Percentiles rank a stretch among this genome's conserved stretches.
These are phyloP conservation scores for Phytophthora pinifolia DNA, from an alignment of 352 stramenopile species.

Conservation along the genomic window DNA sequence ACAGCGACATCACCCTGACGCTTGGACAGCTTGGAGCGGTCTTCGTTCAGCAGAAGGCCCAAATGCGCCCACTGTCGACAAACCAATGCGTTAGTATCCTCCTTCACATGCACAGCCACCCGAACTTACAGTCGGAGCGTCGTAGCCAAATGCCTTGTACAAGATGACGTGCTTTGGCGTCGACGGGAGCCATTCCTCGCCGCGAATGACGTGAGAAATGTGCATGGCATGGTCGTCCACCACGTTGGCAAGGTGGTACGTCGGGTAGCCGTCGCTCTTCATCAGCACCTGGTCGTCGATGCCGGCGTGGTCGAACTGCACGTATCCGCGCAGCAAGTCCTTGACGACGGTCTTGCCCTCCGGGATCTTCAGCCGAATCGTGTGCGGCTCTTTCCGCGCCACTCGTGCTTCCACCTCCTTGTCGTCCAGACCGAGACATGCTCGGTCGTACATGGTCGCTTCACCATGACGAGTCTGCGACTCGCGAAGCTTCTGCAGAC, in stretches of 20 bases:
- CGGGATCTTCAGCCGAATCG: conserved; percentile 95
- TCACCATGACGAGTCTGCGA: conserved; percentile 90
- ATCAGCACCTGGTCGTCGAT: conserved; percentile 93
- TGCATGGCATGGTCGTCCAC: conserved; percentile 97
- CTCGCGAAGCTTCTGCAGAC: conserved; percentile 91
- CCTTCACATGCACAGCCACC: neutral
- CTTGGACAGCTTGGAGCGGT: conserved; percentile 98
- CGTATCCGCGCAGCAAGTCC: conserved; percentile 94
- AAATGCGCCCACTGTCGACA: conserved; percentile 81
- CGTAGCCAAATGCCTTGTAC: conserved; percentile 88
- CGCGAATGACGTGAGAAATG: conserved; percentile 97
- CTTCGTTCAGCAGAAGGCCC: conserved; percentile 95
- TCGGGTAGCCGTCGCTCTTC: conserved; percentile 93
- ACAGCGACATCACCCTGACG: conserved; percentile 97
- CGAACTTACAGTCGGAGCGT: conserved; percentile 50
- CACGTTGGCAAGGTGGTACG: conserved; percentile 93
- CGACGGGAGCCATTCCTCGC: conserved; percentile 93
- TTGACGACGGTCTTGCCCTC: conserved; percentile 93
- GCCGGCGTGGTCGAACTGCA: conserved; percentile 87
- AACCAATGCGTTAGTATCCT: conserved; percentile 2
- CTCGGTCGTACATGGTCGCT: conserved; percentile 97
- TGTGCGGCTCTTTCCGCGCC: conserved; percentile 87
- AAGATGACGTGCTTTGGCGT: conserved; percentile 91
- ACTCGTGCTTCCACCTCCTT: conserved; percentile 90
- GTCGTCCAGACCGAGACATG: conserved; percentile 92